phyloP scores from a whole-genome alignment of 2,329 filamentous ascomycete genomes.

The Fusarium sp. region DNA sequence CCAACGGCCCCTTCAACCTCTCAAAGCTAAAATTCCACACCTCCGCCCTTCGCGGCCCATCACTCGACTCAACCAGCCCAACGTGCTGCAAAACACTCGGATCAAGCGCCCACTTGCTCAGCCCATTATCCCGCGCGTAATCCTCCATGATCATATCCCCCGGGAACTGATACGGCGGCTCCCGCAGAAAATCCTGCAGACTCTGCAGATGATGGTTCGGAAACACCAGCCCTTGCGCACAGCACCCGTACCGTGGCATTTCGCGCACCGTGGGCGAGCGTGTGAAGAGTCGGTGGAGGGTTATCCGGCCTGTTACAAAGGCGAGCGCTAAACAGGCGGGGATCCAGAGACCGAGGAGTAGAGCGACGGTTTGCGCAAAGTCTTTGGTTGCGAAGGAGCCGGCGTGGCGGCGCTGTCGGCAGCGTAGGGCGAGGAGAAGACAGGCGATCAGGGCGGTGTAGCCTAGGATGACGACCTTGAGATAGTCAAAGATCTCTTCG shows the following conservation, averaged over 20 bases:
- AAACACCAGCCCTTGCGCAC: conserved; percentile 51
- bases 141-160: conserved; percentile 50
- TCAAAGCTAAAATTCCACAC: conserved; percentile 53
- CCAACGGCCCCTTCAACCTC: not conserved
- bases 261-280: conserved; percentile 42
- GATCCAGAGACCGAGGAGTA: conserved; percentile 44
- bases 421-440: conserved; percentile 15
- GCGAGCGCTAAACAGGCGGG: conserved; percentile 46
- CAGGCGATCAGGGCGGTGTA: conserved; percentile 38
- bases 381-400: conserved; percentile 19
- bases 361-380: conserved; percentile 39
- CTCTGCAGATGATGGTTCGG: conserved; percentile 44
- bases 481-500: conserved; percentile 47
- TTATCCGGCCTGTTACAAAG: conserved; percentile 44
- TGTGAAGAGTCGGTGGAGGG: conserved; percentile 39
- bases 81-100: conserved; percentile 52
- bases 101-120: conserved; percentile 50
- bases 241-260: conserved; percentile 52
- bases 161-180: conserved; percentile 47
- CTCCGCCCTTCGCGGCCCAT: conserved; percentile 40
- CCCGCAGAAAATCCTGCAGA: conserved; percentile 41
- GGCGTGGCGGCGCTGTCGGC: conserved; percentile 9
- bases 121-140: conserved; percentile 42
- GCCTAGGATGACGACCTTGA: conserved; percentile 37
- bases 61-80: conserved; percentile 46